Percentiles rank a stretch among this genome's conserved stretches.
Conservation (phyloP, 1,139 yeast species). For the Pichia sp. region DNA sequence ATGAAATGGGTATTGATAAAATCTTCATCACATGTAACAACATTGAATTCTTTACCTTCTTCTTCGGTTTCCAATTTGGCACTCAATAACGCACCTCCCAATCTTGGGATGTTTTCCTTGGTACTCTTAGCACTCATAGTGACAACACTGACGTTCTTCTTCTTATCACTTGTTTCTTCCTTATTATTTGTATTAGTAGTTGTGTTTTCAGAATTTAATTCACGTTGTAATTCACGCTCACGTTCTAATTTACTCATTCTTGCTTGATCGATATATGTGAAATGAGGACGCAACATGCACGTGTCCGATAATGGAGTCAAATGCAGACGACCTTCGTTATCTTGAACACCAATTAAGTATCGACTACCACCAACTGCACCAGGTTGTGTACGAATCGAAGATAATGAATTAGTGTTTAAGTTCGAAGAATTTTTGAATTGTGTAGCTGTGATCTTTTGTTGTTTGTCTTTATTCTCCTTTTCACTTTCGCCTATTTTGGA, state of each 20-base stretch:
- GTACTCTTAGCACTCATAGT: conserved; percentile 76
- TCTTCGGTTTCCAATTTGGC: conserved; percentile 79
- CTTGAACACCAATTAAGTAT: conserved; percentile 17
- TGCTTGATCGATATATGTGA: conserved; percentile 64
- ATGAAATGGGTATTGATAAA: conserved; percentile 33
- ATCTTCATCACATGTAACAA: conserved; percentile 18
- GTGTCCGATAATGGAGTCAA: conserved; percentile 66
- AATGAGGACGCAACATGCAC: conserved; percentile 79
- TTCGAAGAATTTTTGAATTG: background rate
- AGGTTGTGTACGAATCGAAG: conserved; percentile 21
- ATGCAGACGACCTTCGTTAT: conserved; percentile 51
- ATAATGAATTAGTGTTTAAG: background rate
- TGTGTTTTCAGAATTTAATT: conserved; percentile 31
- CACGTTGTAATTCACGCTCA: conserved; percentile 37
- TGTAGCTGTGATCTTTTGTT: background rate
- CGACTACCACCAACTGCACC: conserved; percentile 23
- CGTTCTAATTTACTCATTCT: conserved; percentile 37
- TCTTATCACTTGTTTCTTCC: conserved; percentile 2
- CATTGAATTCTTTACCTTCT: conserved; percentile 16
- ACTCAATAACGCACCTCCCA: conserved; percentile 79
- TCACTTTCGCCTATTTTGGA: background rate
- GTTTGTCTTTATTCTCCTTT: background rate
- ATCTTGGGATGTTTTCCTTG: conserved; percentile 53
- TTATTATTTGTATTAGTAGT: conserved; percentile 31
- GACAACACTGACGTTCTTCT: conserved; percentile 54